These are phyloP conservation scores for Hydnum rufescens DNA, from an alignment of 768 basidiomycete species.

Conservation along the genomic window DNA sequence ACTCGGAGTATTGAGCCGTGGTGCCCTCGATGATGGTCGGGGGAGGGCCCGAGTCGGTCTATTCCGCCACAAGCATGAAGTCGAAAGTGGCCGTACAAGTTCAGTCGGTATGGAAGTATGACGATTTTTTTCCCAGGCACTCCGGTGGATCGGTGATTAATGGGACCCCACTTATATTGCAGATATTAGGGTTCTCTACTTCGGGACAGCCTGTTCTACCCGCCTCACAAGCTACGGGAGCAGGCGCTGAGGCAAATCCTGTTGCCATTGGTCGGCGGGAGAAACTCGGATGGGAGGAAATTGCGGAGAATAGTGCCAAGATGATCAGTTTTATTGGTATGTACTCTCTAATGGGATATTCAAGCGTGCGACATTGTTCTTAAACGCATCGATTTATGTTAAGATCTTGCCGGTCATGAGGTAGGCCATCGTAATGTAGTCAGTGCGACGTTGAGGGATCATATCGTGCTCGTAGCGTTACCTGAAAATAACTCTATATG, in stretches of 20 bases:
- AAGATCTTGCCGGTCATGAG: slow-evolving; percentile 92
- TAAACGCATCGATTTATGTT: neutral
- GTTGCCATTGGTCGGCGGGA: slow-evolving; percentile 34
- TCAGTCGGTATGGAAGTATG: slow-evolving; percentile 92
- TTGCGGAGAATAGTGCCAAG: slow-evolving; percentile 71
- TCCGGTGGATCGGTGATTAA: neutral
- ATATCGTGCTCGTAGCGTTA: slow-evolving; percentile 11
- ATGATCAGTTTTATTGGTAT: slow-evolving; percentile 82
- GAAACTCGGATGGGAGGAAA: slow-evolving; percentile 91
- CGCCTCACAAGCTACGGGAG: slow-evolving; percentile 15
- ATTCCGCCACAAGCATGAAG: slow-evolving; percentile 93
- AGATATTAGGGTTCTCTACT: slow-evolving; percentile 80
- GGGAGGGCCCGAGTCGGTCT: slow-evolving; percentile 69
- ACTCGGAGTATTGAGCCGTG: slow-evolving; percentile 85
- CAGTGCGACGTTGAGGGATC: neutral
- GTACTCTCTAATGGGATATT: slow-evolving; percentile 8
- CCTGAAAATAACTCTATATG: slow-evolving; percentile 70
- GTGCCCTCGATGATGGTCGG: slow-evolving; percentile 56
- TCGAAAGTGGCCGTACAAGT: slow-evolving; percentile 88
- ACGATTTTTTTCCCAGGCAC: neutral
- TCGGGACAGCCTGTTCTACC: slow-evolving; percentile 66
- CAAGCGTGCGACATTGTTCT: neutral
- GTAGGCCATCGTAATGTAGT: slow-evolving; percentile 26
- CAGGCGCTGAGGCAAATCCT: neutral
- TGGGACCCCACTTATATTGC: neutral